Base-by-base conservation (phyloP, 257 asterid genomes). In the Lycium ferocissimum region DNA sequence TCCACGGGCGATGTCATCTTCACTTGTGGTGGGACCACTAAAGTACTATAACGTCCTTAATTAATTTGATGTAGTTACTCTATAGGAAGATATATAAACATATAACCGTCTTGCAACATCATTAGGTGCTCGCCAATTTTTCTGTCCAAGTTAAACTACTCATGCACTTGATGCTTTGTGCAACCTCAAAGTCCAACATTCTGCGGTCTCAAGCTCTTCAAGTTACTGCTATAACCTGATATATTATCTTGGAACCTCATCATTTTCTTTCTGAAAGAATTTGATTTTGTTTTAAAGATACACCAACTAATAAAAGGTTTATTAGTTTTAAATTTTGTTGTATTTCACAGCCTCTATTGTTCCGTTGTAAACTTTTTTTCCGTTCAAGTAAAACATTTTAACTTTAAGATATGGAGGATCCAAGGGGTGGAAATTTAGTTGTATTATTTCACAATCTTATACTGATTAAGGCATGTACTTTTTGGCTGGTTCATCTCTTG, bases 181-280 rank as follows among this genome's bases (percentile, higher is more conserved):
- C 65, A 76, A 14, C 14, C 47, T 76, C 82, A 76, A 76, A 53
- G 45, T 3, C 14, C 82, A 51, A 51, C 47, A 43, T 76, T 15
- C 43, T 76, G 5, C 47, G 0, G 47, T 76, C 80, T 40, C 8
- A 51, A 26, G 26, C 17, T 76, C 62, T 76, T 71, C 17, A 13
- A 76, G 63, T 51, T 76, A 51, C 65, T 53, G 82, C 82, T 51
- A 3, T 51, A 22, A 22, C 65, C 47, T 76, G 82, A 76, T 26
- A 14, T 76, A 26, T 53, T 76, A 13, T 53, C 65, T 51, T 51
- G 82, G 20, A 51, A 26, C 82, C 61, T 26, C 47, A 76, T 14
- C 26, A 51, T 51, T 51, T 26, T 51, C 47, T 51, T 76, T 51
- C 26, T 53, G 82, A 26, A 76, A 76, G 82, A 35, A 18, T 22